Evolutionary conservation across 305 asterid genomes (phyloP), one percentile per base, ranked within the genome.

Genomic region (Plantago rigida): DNA sequence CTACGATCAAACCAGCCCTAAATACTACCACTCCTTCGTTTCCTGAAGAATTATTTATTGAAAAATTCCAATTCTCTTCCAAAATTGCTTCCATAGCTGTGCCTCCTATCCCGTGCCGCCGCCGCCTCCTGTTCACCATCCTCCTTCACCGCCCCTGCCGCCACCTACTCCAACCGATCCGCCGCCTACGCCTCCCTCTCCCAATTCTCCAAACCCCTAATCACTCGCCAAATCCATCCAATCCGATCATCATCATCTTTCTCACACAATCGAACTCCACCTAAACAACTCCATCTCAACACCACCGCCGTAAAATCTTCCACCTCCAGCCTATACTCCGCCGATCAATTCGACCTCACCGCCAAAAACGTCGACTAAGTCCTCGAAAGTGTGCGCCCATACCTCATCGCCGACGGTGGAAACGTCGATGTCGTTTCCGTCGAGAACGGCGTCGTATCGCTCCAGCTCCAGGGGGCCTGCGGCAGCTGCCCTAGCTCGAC

Each of bases 401-500:
- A 90, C 74, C 88, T 90, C 73, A 81, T 90, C 71, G 64, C 96
- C 42, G 97, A 90, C 66, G 97, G 97, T 4, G 96, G 97, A 51
- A 81, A 90, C 45, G 96, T 90, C 3, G 89, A 82, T 14, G 95
- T 90, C 31, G 89, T 87, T 0, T 85, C 97, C 6, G 94, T 87
- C 15, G 84, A 83, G 7, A 69, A 81, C 77, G 96, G 95, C 53
- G 82, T 90, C 78, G 87, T 90, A 7, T 83, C 86, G 45, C 91
- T 90, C 80, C 69, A 79, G 90, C 96, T 89, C 62, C 87, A 80
- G 81, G 97, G 97, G 67, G 94, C 97, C 15, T 87, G 95, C 31
- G 96, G 69, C 68, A 84, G 85, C 71, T 90, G 96, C 59, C 97
- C 96, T 28, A 87, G 97, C 72, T 87, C 96, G 48, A 85, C 96